Evolutionary conservation across 2,329 filamentous ascomycete species (phyloP), one percentile per base, ranked within the genome.

Genomic region (Diaporthe citri): DNA sequence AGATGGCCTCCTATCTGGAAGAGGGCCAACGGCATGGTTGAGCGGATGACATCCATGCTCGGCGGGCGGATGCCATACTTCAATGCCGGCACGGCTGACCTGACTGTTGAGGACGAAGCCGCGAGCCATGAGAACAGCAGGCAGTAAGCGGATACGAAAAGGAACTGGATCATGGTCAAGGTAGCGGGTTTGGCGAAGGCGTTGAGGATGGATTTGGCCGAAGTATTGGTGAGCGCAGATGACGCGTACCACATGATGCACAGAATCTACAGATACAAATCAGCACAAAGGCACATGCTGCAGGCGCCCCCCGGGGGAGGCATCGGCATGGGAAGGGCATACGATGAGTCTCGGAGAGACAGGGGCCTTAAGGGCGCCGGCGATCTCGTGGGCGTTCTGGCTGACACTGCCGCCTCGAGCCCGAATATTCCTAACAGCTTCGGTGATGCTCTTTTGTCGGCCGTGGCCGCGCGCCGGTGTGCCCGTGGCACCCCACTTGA

Each of bases 1-100:
- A 99, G 93, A 84, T 99, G 97, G 7, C 97, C 97, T 48, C 93
- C 93, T 70, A 99, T 94, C 84, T 98, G 96, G 83, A 99, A 99
- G 39, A 93, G 89, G 1, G 97, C 96, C 46, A 99, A 88, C 25
- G 97, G 97, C n/a, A 98, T 87, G 0, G 96, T 98, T 1, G 95
- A 96, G 80, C 89, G 88, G 79, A 99, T 92, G 57, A 98, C 93
- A 72, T 97, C 95, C 78, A 90, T 89, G 25, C 92, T 94, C 1
- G 97, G 97, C 76, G 89, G 88, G 75, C 95, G 93, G 78, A 99
- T 95, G 55, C 95, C 94, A 81, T 97, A 91, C 82, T 93, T 93
- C 71, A 99, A 88, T 0, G 95, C 94, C 5, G 96, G 94, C 74
- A 98, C 88, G 70, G 89, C 87, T 71, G 88, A 89, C 78, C 93